These are phyloP conservation scores for Gossypioides kirkii DNA, from an alignment of 345 rosid genomes.

Conservation along the genomic window DNA sequence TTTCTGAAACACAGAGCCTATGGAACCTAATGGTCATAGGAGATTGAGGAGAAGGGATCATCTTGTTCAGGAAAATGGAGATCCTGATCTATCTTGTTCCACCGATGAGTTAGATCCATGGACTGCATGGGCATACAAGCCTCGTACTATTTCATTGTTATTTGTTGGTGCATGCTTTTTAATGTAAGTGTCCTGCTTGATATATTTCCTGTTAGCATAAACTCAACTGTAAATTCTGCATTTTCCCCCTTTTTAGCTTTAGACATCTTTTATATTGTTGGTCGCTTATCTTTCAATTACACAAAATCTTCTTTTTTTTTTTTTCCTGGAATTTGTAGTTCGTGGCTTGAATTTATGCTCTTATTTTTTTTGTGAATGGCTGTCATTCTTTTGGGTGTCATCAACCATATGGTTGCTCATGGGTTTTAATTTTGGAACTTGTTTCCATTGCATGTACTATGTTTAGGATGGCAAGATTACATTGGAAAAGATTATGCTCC, in stretches of 20 bases:
- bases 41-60: constrained; percentile 48
- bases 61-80: constrained; percentile 52
- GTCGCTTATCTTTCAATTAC: background rate
- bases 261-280: background rate
- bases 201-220: background rate
- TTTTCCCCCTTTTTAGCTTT: background rate
- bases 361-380: background rate
- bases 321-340: background rate
- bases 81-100: constrained; percentile 19
- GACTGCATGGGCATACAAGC: constrained; percentile 99
- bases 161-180: constrained; percentile 88
- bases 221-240: background rate
- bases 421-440: background rate
- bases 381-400: background rate
- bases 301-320: background rate
- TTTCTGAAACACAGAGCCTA: constrained; percentile 19
- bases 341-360: background rate
- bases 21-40: constrained; percentile 62
- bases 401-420: background rate
- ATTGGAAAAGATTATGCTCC: background rate
- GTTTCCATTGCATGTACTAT: background rate
- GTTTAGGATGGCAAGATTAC: background rate
- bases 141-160: constrained; percentile 83
- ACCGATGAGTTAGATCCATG: constrained; percentile 85
- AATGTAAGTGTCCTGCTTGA: constrained; percentile 51